Evolutionary conservation across 768 basidiomycete genomes (phyloP).

Genomic region (Hygrophorus russula): DNA sequence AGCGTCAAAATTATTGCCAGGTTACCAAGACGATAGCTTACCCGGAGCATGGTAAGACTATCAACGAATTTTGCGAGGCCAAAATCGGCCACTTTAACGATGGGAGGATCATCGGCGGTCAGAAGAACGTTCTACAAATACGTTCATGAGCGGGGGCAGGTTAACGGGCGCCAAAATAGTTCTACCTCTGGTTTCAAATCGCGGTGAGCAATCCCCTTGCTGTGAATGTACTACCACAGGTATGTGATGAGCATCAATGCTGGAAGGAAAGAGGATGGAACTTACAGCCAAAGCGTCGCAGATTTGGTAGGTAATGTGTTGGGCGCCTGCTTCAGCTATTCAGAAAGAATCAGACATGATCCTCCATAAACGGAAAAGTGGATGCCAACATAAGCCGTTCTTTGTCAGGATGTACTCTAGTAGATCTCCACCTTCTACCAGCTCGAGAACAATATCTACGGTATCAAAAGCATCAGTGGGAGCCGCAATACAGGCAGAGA

Average conservation of each 20-base stretch:
- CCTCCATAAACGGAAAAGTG: background rate
- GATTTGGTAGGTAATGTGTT: slow-evolving; percentile 71
- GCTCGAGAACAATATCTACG: slow-evolving; percentile 72
- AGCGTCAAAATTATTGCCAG: background rate
- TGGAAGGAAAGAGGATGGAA: background rate
- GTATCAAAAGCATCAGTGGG: slow-evolving; percentile 8
- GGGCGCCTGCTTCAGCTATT: slow-evolving; percentile 42
- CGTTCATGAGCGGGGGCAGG: background rate
- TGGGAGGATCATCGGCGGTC: slow-evolving; percentile 56
- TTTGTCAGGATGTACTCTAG: slow-evolving; percentile 63
- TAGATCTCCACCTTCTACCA: slow-evolving; percentile 81
- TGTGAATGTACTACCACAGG: slow-evolving; percentile 49
- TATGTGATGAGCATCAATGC: slow-evolving; percentile 1
- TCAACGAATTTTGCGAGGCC: slow-evolving; percentile 91
- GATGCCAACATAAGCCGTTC: slow-evolving; percentile 46
- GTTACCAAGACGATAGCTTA: slow-evolving; percentile 21
- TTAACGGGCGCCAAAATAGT: slow-evolving; percentile 9
- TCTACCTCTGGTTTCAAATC: slow-evolving; percentile 83
- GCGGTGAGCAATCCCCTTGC: slow-evolving; percentile 75
- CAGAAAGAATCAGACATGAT: slow-evolving; percentile 1
- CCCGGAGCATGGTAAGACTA: slow-evolving; percentile 63
- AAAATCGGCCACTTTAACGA: slow-evolving; percentile 90
- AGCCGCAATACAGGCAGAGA: slow-evolving; percentile 2
- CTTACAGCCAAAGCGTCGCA: slow-evolving; percentile 69
- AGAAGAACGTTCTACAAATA: slow-evolving; percentile 66